phyloP scores from a whole-genome alignment of 306 rosid genomes.

The Echinosophora koreensis region DNA sequence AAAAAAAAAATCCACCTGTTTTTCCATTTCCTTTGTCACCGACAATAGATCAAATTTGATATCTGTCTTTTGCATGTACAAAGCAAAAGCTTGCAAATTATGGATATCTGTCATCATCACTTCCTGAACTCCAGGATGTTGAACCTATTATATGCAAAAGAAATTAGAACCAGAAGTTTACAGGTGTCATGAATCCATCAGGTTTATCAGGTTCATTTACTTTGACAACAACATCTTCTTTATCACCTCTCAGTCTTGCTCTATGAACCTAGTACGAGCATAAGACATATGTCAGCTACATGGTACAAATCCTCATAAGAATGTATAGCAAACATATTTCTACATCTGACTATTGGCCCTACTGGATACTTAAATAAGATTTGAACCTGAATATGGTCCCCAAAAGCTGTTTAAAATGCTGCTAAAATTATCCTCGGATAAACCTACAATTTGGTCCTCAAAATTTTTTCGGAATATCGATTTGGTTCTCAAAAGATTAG shows the following conservation, averaged over 20 bases:
- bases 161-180: constrained; percentile 47
- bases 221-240: constrained; percentile 87
- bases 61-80: constrained; percentile 92
- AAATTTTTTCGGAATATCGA: not conserved
- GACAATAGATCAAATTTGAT: constrained; percentile 92
- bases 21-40: constrained; percentile 94
- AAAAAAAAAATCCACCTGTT: constrained; percentile 65
- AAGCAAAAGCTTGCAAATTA: constrained; percentile 94
- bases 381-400: constrained; percentile 33
- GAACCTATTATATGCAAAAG: constrained; percentile 71
- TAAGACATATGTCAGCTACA: constrained; percentile 46
- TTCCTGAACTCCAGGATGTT: constrained; percentile 98
- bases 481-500: no score
- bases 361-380: constrained; percentile 27
- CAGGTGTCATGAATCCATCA: constrained; percentile 34
- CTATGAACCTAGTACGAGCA: constrained; percentile 76
- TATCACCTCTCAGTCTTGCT: constrained; percentile 83
- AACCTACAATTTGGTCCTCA: not conserved
- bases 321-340: constrained; percentile 39
- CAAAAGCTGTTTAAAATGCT: not conserved
- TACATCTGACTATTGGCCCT: constrained; percentile 18
- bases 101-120: constrained; percentile 97
- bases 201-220: constrained; percentile 55
- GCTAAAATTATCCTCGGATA: no score
- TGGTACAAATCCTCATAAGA: constrained; percentile 37